Evolutionary conservation across 768 basidiomycete species (phyloP), one percentile per base, ranked within the genome.

Genomic region (Calvatia gigantea): DNA sequence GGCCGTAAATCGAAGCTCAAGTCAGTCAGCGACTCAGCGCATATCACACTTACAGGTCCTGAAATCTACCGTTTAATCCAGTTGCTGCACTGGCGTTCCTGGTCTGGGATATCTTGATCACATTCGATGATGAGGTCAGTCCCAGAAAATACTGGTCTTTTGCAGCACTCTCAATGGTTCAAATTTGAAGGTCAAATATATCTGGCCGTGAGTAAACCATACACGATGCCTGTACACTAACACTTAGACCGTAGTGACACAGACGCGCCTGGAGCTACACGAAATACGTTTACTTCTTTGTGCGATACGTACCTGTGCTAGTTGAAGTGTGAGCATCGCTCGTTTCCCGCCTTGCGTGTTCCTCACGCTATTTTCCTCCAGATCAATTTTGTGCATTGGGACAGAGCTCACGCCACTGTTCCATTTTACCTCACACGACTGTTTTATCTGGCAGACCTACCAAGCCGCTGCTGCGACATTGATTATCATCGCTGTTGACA

Each of bases 371-470:
- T 5, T 11, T 25, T 38, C 15, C 12, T n/a, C 29, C 47, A 72
- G 73, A 47, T 70, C 72, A 4, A 68, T 70, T 39, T 61, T 72
- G 21, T 60, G 71, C 48, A 66, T 73, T 39, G 72, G 70, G 21
- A 67, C 73, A 21, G 70, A 72, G 48, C 54, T 74, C 23, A 69
- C 71, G 12, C 68, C 73, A 3, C 59, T 54, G 3, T 69, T 75
- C 33, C 64, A 69, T 37, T 76, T 75, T 57, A 71, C 74, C 2
- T 51, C 56, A 6, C 71, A 72, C 52, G 74, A 68, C 37, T 78
- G 76, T 60, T 78, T 68, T 61, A 71, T 75, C 50, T 78, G 75
- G 75, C 68, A 75, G 58, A 64, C 75, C n/a, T 76, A 71, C 51
- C 75, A 75, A 64, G 75, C 68, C 15, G 64, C 69, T 6, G 69